Base-by-base conservation (phyloP, 257 asterid genomes). In the Coffea eugenioides region DNA sequence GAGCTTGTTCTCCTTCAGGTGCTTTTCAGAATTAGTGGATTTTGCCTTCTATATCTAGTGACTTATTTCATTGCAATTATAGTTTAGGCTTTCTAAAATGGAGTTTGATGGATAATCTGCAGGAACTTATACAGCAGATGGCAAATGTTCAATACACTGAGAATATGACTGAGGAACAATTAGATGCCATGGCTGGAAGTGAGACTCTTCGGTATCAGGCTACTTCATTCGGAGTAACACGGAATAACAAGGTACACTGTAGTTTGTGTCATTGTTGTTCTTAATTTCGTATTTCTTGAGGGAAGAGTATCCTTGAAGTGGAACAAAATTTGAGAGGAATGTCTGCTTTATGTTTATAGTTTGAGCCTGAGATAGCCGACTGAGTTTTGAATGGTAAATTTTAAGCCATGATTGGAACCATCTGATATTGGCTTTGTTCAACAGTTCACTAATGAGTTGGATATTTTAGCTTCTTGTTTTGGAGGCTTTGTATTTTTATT, bases 101-200 rank as follows among this genome's bases (percentile, higher is more conserved):
- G 75, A 77, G 69, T 77, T 81, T 81, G 67, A 67, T 84, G 79
- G 81, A 77, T 90, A 71, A 45, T 83, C 62, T 87, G n/a, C 85
- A 96, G 99, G 99, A 96, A 82, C 94, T 96, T 73, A 85, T 94
- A 80, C 98, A 96, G 83, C 99, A 96, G 89, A 96, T 96, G 99
- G 99, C 99, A 31, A 96, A 96, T 84, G 98, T 96, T 51, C 99
- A 94, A 74, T 96, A 96, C 83, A 96, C 98, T 10, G 99, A 96
- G 88, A 96, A 96, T 89, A 94, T 96, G 98, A 96, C 99, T 0
- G 99, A 96, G 90, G 99, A 96, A 72, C 98, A 96, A 77, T 87
- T 96, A 83, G 99, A 96, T 88, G 95, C 99, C 75, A 94, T 96
- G 99, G 93, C 98, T 74, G 99, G 98, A 87, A 92, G 99, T 86